These are phyloP conservation scores for Dactylonectria estremocensis DNA, from an alignment of 2,329 filamentous ascomycete species.

Conservation along the genomic window DNA sequence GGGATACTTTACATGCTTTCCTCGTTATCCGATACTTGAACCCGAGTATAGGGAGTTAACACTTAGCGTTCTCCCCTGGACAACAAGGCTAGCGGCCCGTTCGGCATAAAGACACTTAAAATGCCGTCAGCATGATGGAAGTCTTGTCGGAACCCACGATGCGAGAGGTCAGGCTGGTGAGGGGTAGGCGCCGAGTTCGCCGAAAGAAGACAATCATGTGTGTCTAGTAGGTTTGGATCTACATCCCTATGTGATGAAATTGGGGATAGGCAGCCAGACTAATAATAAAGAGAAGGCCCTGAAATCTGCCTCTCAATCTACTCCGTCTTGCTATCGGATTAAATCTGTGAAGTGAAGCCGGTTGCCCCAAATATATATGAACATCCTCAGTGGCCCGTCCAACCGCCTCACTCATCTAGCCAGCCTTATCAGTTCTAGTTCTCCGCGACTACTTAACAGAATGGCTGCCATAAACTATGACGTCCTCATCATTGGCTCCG, in stretches of 20 bases:
- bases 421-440: not conserved
- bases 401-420: slow-evolving; percentile 5
- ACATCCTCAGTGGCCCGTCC: not conserved
- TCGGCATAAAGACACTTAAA: slow-evolving; percentile 32
- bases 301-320: not conserved
- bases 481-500: slow-evolving; percentile 66
- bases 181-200: slow-evolving; percentile 38
- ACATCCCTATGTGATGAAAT: not conserved
- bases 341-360: not conserved
- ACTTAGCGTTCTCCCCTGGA: slow-evolving; percentile 2
- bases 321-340: not conserved
- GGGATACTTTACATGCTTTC: not conserved
- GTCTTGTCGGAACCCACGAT: slow-evolving; percentile 14
- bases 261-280: not conserved
- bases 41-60: not conserved
- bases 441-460: slow-evolving; percentile 7
- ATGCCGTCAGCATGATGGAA: slow-evolving; percentile 43
- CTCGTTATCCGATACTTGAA: not conserved
- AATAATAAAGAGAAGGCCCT: not conserved
- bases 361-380: slow-evolving; percentile 2
- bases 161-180: slow-evolving; percentile 34
- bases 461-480: slow-evolving; percentile 46
- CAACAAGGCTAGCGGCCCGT: slow-evolving; percentile 37
- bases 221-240: slow-evolving; percentile 6
- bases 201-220: not conserved